phyloP scores from a whole-genome alignment of 1,284 basidiomycete species.

The Microbotryum scabiosae region DNA sequence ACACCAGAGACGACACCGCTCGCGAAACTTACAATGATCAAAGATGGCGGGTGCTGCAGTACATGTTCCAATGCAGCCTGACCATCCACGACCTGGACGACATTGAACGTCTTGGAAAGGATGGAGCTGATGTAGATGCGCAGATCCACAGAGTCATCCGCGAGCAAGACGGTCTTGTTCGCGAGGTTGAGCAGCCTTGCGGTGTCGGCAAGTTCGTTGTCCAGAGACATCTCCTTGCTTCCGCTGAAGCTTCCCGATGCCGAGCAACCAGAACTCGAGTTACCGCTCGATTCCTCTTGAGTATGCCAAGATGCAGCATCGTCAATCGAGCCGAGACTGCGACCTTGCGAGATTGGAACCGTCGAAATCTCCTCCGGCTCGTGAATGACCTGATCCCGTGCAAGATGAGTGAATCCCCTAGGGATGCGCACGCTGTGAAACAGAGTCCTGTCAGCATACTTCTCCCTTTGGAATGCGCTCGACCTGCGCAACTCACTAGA shows the following conservation, averaged over 20 bases:
- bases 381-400: constrained; percentile 22
- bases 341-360: constrained; percentile 5
- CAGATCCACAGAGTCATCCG: constrained; percentile 26
- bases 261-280: not conserved
- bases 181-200: constrained; percentile 15
- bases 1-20: not conserved
- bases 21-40: constrained; percentile 18
- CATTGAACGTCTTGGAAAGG: constrained; percentile 31
- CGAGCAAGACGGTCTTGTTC: constrained; percentile 21
- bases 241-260: constrained; percentile 7
- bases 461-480: too few species aligned
- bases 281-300: not conserved
- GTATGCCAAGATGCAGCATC: constrained; percentile 21
- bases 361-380: constrained; percentile 8
- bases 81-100: constrained; percentile 29
- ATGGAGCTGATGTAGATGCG: constrained; percentile 31
- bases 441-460: not conserved
- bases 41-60: constrained; percentile 22
- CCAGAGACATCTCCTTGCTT: not conserved
- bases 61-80: constrained; percentile 30
- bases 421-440: constrained; percentile 17
- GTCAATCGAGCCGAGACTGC: constrained; percentile 24
- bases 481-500: constrained; percentile 6
- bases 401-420: constrained; percentile 32
- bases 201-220: constrained; percentile 10